Evolutionary conservation across 306 rosid genomes (phyloP), one percentile per base, ranked within the genome.

Genomic region (Medicago ruthenica): DNA sequence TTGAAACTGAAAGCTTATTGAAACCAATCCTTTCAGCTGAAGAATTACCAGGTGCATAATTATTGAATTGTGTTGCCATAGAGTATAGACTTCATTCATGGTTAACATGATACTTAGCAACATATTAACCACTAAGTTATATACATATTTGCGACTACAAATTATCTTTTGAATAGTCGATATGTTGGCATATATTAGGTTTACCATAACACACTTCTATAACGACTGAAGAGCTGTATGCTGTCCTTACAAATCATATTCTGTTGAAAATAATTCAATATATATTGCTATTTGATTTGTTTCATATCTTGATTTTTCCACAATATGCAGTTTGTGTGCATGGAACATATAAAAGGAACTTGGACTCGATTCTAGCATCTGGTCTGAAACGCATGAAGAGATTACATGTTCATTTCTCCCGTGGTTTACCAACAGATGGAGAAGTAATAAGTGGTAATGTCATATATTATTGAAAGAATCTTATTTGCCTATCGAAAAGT

Each of bases 321-420:
- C 50, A 13, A 40, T 58, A 42, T 85, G 87, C 92, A 94, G 98
- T 94, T 37, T 95, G 97, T 36, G 96, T 92, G 50, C 98, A 95
- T 75, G 97, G 97, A 31, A 90, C 98, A 57, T 95, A 92, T 71
- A 84, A 75, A 83, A 89, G 71, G 77, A 89, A 92, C 84, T 78
- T 92, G 87, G 91, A 90, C 50, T 87, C 92, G 18, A 95, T 95
- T 82, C 79, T 92, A 63, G 84, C 68, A 69, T 90, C 96, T 37
- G 97, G 98, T 82, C 81, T 95, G 44, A 90, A 92, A 83, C 82
- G 91, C 74, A 92, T 92, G 97, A 85, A 90, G 75, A 89, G 98
- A 85, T 83, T 95, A 85, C 98, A 92, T 65, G 95, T 90, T 37
- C 98, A 94, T 85, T 94, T 94, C 81, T 89, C 98, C n/a, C 44